phyloP scores from a whole-genome alignment of 2,329 filamentous ascomycete species.

The Lasiodiplodia hormozganensis region DNA sequence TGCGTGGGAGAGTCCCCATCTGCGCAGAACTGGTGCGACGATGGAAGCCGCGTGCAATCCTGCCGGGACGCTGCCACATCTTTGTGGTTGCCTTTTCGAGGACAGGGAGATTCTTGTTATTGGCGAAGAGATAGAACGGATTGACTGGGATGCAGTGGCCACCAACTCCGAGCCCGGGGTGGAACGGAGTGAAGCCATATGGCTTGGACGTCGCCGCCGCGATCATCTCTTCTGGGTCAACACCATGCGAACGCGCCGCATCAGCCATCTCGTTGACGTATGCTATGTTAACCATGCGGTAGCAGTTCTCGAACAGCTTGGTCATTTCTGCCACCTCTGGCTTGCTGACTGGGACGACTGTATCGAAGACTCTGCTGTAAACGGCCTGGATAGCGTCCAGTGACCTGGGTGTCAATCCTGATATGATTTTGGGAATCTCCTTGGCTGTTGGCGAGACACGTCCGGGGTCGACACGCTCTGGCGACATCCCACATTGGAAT shows the following conservation, averaged over 20 bases:
- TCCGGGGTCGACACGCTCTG: slow-evolving; percentile 58
- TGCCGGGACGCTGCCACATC: slow-evolving; percentile 50
- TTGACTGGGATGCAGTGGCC: slow-evolving; percentile 66
- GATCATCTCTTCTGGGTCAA: slow-evolving; percentile 61
- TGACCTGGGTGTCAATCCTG: slow-evolving; percentile 57
- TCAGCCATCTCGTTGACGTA: slow-evolving; percentile 66
- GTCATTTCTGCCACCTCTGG: slow-evolving; percentile 66
- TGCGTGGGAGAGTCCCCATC: slow-evolving; percentile 38
- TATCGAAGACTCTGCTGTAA: slow-evolving; percentile 58
- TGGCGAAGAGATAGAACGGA: slow-evolving; percentile 60
- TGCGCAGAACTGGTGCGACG: not conserved
- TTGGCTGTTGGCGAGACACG: slow-evolving; percentile 46
- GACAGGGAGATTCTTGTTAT: slow-evolving; percentile 52
- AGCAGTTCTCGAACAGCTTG: slow-evolving; percentile 66
- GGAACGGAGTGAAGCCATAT: slow-evolving; percentile 60
- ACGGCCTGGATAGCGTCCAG: slow-evolving; percentile 53
- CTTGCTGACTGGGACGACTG: slow-evolving; percentile 56
- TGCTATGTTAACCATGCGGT: slow-evolving; percentile 62
- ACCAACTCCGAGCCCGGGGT: slow-evolving; percentile 59
- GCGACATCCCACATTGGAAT: slow-evolving; percentile 27
- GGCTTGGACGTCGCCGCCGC: slow-evolving; percentile 55
- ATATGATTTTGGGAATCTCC: slow-evolving; percentile 62
- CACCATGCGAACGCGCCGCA: slow-evolving; percentile 54
- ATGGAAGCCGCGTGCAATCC: slow-evolving; percentile 35
- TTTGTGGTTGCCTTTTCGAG: slow-evolving; percentile 53